Conservation (phyloP, 805 yeast species). For the Lachancea cidri region DNA sequence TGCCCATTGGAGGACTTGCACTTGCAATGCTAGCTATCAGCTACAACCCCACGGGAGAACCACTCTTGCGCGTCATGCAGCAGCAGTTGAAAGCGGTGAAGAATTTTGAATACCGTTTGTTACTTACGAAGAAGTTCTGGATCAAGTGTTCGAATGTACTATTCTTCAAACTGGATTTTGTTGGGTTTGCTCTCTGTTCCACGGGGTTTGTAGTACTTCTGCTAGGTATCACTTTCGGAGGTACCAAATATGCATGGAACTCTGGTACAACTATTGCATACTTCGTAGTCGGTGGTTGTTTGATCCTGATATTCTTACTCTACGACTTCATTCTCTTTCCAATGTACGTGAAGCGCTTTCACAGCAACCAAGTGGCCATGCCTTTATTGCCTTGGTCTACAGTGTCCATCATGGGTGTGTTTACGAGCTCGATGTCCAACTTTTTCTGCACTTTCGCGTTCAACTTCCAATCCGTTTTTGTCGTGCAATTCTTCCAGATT, state of each 20-base stretch:
- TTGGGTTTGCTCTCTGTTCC: slow-evolving; percentile 17
- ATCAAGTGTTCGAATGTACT: background rate
- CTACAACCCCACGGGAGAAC: slow-evolving; percentile 14
- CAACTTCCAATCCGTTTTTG: slow-evolving; percentile 18
- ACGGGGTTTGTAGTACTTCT: slow-evolving; percentile 20
- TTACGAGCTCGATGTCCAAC: slow-evolving; percentile 15
- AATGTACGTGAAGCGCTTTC: background rate
- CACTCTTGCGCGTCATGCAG: background rate
- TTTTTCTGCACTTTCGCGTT: slow-evolving; percentile 15
- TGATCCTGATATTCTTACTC: slow-evolving; percentile 40
- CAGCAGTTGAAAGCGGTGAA: background rate
- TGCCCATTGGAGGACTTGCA: slow-evolving; percentile 54
- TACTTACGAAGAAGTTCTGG: background rate
- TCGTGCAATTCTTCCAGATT: slow-evolving; percentile 25
- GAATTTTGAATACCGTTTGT: background rate
- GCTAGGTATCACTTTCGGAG: slow-evolving; percentile 40
- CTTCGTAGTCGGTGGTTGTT: slow-evolving; percentile 39
- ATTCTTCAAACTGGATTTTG: slow-evolving; percentile 18
- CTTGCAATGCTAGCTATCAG: slow-evolving; percentile 14
- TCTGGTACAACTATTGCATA: slow-evolving; percentile 38
- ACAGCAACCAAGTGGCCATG: background rate
- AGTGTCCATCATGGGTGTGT: slow-evolving; percentile 13
- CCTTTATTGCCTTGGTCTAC: slow-evolving; percentile 19
- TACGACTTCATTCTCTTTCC: slow-evolving; percentile 35
- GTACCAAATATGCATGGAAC: slow-evolving; percentile 51